These are phyloP conservation scores for Nigrospora sphaerica DNA, from an alignment of 2,329 filamentous ascomycete genomes.

Conservation along the genomic window DNA sequence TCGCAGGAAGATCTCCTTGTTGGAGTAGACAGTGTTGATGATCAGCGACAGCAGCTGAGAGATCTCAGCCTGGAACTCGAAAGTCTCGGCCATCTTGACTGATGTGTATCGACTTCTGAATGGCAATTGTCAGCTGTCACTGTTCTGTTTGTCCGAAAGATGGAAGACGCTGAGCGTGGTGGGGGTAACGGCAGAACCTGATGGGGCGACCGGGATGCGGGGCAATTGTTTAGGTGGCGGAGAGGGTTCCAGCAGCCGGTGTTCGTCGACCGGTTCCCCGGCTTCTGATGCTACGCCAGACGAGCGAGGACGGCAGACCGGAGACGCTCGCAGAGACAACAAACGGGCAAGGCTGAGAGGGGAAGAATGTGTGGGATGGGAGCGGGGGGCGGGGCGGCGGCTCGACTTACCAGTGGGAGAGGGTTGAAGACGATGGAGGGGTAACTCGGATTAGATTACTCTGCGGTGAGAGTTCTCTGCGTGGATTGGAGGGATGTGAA, in stretches of 20 bases:
- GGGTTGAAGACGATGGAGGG: slow-evolving; percentile 5
- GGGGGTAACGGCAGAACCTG: background rate
- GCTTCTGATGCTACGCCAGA: background rate
- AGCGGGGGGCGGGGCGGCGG: background rate
- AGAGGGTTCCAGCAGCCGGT: background rate
- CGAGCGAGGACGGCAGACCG: background rate
- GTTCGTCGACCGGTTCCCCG: background rate
- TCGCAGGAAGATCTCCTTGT: slow-evolving; percentile 99
- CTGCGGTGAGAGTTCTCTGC: slow-evolving; percentile 1
- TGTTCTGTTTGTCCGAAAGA: background rate
- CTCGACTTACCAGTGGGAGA: slow-evolving; percentile 4
- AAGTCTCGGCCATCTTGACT: slow-evolving; percentile 84
- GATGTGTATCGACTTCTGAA: slow-evolving; percentile 7
- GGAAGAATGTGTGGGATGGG: background rate
- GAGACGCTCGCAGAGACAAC: background rate
- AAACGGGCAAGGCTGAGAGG: slow-evolving; percentile 5
- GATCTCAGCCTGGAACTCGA: slow-evolving; percentile 99
- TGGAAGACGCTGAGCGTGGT: background rate
- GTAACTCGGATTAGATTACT: slow-evolving; percentile 3
- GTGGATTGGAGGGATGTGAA: background rate
- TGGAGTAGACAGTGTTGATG: slow-evolving; percentile 99
- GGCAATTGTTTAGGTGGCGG: too few relatives aligned
- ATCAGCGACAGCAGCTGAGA: slow-evolving; percentile 99
- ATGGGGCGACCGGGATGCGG: background rate
- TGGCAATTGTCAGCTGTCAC: background rate